Percentiles rank a stretch among this genome's conserved stretches.
phyloP scores from a whole-genome alignment of 1,139 yeast species.

The Scheffersomyces titani region DNA sequence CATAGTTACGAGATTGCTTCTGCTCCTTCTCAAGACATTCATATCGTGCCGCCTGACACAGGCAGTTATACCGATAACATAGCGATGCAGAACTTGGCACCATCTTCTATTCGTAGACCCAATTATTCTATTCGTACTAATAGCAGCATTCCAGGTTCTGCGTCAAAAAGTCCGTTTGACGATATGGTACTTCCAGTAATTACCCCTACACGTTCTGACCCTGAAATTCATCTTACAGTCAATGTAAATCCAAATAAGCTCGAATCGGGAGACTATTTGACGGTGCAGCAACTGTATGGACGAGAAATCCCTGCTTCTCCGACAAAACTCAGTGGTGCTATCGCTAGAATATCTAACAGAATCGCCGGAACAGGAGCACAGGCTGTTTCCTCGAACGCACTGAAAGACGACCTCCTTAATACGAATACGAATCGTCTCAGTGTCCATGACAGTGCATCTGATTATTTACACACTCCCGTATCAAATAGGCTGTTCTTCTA shows the following conservation, averaged over 20 bases:
- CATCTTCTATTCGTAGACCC: not conserved
- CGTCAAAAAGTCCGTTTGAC: not conserved
- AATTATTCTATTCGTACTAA: not conserved
- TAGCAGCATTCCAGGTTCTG: not conserved
- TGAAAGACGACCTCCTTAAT: not conserved
- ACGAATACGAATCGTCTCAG: not conserved
- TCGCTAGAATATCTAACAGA: conserved; percentile 43
- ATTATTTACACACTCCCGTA: not conserved
- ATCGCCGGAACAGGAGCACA: conserved; percentile 38
- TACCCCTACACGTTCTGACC: not conserved
- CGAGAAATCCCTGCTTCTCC: conserved; percentile 10
- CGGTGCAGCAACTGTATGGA: not conserved
- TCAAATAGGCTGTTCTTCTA: not conserved
- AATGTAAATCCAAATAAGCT: not conserved
- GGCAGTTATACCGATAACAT: conserved; percentile 22
- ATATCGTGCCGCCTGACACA: not conserved
- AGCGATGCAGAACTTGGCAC: conserved; percentile 15
- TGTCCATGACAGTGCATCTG: not conserved
- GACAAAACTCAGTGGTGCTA: conserved; percentile 26
- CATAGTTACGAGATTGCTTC: not conserved
- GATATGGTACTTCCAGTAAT: not conserved
- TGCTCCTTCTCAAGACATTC: not conserved
- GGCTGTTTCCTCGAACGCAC: conserved; percentile 11
- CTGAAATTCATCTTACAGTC: not conserved
- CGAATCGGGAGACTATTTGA: not conserved